Base-by-base conservation (phyloP, 441 rosid genomes). In the Arabidopsis hybrid region DNA sequence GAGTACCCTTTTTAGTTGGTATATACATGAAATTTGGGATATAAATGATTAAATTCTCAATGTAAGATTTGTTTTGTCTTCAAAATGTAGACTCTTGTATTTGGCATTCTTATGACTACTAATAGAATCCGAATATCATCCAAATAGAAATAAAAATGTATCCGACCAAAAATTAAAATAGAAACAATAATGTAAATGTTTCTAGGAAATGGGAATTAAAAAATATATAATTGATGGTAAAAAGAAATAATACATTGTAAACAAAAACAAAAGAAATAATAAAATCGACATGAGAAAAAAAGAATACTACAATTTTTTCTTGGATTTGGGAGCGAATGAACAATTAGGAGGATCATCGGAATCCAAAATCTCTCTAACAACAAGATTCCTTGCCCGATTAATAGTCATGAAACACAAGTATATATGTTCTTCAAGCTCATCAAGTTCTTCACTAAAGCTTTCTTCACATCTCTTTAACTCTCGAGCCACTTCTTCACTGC, bases 381-480 rank as follows among this genome's bases (percentile, higher is more conserved):
- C 91, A 47, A 87, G 90, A 71, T 82, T 90, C 51, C 93, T 85
- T 7, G 91, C 85, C 56, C 91, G 81, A 55, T 92, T 89, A 7
- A 90, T 80, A 2, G 92, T 90, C 96, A 92, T 86, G 74, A 90
- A 85, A 45, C 95, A 89, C 79, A 89, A 70, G 75, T 90, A 86
- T 65, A 92, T 61, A 81, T 86, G 97, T 75, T 91, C 97, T 77
- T 88, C 97, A 5, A 87, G 78, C 57, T 89, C 97, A 65, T 91
- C 93, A 16, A 90, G 84, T 57, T 86, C 91, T 60, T 84, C 82
- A 62, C 76, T 47, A 5, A 90, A 84, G 76, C 80, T 77, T n/a
- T 79, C 78, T 60, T 85, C 87, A 17, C 81, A 84, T 55, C 78
- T 78, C 38, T 65, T 79, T 49, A 85, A 62, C 73, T 79, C 88